These are phyloP conservation scores for Obba rivulosa DNA, from an alignment of 768 basidiomycete species.

Conservation along the genomic window DNA sequence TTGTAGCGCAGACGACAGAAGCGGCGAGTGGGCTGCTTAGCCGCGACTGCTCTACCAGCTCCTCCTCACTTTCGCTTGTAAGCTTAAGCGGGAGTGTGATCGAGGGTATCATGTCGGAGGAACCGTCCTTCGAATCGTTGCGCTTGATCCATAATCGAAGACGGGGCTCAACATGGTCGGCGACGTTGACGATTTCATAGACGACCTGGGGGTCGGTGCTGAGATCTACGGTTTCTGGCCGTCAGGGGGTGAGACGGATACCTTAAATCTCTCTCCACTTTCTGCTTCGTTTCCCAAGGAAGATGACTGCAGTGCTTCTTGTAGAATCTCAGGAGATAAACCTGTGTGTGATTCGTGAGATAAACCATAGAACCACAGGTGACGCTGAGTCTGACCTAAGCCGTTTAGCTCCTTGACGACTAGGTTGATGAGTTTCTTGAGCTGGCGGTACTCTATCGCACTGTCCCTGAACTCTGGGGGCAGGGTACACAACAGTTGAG, in stretches of 20 bases:
- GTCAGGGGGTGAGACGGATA: background rate
- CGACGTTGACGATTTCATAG: constrained; percentile 51
- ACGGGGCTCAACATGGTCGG: constrained; percentile 49
- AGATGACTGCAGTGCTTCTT: constrained; percentile 17
- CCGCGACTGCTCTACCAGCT: too few relatives aligned
- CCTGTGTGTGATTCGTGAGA: constrained; percentile 10
- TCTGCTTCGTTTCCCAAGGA: background rate
- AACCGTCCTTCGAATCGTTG: too few relatives aligned
- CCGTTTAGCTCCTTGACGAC: constrained; percentile 73
- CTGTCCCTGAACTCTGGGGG: constrained; percentile 74
- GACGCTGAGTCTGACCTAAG: constrained; percentile 34
- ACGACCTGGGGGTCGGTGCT: constrained; percentile 30
- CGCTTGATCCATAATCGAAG: constrained; percentile 45
- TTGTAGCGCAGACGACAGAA: too few relatives aligned
- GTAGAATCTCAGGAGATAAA: constrained; percentile 29
- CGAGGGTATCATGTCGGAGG: too few relatives aligned
- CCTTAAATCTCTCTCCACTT: background rate
- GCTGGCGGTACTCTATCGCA: constrained; percentile 85
- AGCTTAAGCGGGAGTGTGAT: too few relatives aligned
- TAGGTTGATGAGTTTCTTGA: constrained; percentile 87
- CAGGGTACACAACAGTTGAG: constrained; percentile 55
- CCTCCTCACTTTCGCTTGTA: too few relatives aligned
- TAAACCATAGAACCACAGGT: background rate
- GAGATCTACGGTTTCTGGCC: background rate
- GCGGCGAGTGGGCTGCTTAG: too few relatives aligned